These are phyloP conservation scores for Chloris gayana DNA, from an alignment of 176 grass and related monocot species.

Conservation along the genomic window DNA sequence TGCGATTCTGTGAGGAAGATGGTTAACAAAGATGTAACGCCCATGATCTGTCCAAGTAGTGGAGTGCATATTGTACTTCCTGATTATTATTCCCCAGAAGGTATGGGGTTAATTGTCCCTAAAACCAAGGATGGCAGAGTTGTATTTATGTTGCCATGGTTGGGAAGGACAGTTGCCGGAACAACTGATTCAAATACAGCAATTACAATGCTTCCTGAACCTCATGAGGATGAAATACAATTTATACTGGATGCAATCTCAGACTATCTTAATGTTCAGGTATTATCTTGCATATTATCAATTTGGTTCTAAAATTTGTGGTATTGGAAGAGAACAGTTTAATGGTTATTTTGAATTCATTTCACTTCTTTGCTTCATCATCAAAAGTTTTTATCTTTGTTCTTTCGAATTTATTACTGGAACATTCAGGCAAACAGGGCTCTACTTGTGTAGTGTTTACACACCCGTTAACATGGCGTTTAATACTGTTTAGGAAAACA, in stretches of 20 bases:
- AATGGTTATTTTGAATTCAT: background rate
- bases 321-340: background rate
- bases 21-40: slow-evolving; percentile 60
- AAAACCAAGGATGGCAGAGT: slow-evolving; percentile 99
- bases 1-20: slow-evolving; percentile 92
- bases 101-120: slow-evolving; percentile 93
- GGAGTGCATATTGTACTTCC: slow-evolving; percentile 96
- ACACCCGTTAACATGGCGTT: no score
- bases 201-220: slow-evolving; percentile 96
- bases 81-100: slow-evolving; percentile 94
- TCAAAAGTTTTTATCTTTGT: background rate
- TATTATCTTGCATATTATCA: background rate
- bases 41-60: slow-evolving; percentile 86
- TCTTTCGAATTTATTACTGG: background rate
- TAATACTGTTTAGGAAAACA: no score
- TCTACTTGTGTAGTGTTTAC: no score
- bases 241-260: slow-evolving; percentile 95
- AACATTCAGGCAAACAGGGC: background rate
- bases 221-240: slow-evolving; percentile 98
- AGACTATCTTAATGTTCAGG: slow-evolving; percentile 96
- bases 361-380: slow-evolving; percentile 1
- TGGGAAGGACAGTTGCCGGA: slow-evolving; percentile 83
- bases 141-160: slow-evolving; percentile 96
- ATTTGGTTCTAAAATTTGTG: background rate
- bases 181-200: slow-evolving; percentile 80